Conservation (phyloP, 1,139 yeast genomes). For the Meyerozyma elateridarum region DNA sequence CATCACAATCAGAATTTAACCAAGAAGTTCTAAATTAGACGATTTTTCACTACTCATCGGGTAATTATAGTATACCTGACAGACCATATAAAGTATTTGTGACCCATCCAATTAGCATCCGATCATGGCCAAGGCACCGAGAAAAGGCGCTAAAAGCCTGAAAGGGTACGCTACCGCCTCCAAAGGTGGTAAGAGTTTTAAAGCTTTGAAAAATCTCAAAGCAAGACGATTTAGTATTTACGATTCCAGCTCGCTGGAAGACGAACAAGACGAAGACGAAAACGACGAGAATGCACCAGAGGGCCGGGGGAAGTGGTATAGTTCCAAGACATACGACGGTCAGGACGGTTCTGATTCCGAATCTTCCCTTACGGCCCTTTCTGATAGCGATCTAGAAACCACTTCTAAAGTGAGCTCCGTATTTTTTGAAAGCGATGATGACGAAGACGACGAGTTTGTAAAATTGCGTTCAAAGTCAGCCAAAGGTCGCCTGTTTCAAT, state of each 20-base stretch:
- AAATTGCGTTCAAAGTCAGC: too few species aligned
- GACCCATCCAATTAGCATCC: too few species aligned
- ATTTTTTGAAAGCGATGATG: conserved; percentile 12
- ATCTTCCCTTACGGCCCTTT: conserved; percentile 40
- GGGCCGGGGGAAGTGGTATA: neutral
- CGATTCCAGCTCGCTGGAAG: conserved; percentile 26
- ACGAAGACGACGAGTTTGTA: conserved; percentile 30
- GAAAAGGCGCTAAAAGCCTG: conserved; percentile 2
- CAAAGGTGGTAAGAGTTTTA: conserved; percentile 37
- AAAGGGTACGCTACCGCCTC: conserved; percentile 7
- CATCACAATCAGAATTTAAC: too few species aligned
- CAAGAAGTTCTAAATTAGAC: too few species aligned
- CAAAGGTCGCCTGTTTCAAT: too few species aligned
- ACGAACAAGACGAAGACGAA: conserved; percentile 13
- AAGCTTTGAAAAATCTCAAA: conserved; percentile 17
- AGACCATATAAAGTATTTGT: too few species aligned
- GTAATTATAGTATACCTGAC: too few species aligned
- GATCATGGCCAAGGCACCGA: conserved; percentile 3
- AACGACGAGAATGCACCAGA: conserved; percentile 17
- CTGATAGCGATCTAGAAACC: conserved; percentile 23
- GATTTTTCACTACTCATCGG: too few species aligned
- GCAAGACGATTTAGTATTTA: conserved; percentile 35
- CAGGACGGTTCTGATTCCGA: conserved; percentile 18
- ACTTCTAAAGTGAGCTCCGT: conserved; percentile 12
- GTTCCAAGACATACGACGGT: conserved; percentile 5